These are phyloP conservation scores for Fusarium liriodendri DNA, from an alignment of 2,329 filamentous ascomycete species.

Conservation along the genomic window DNA sequence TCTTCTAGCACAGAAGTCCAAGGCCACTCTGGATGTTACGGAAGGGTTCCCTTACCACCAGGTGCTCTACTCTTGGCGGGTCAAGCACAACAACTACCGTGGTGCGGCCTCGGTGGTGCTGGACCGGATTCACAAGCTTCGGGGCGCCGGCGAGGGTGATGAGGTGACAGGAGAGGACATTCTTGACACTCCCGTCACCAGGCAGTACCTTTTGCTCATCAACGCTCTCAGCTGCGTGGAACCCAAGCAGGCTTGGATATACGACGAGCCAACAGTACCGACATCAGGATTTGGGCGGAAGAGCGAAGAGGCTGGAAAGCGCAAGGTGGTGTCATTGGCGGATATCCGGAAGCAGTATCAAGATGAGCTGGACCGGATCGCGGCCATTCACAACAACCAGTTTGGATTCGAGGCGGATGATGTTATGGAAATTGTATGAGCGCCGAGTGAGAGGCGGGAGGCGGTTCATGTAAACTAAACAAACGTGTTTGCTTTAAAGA, in stretches of 20 bases:
- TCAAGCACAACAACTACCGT: constrained; percentile 86
- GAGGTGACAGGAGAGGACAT: constrained; percentile 65
- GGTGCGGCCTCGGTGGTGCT: constrained; percentile 75
- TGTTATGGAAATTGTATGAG: constrained; percentile 63
- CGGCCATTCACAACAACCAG: constrained; percentile 87
- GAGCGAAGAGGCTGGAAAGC: constrained; percentile 57
- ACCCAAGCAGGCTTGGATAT: constrained; percentile 83
- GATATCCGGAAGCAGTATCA: constrained; percentile 92
- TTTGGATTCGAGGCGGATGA: constrained; percentile 78
- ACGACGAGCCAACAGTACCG: constrained; percentile 50
- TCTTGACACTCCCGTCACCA: constrained; percentile 73
- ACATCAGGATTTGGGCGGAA: constrained; percentile 37
- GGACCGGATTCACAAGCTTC: constrained; percentile 72
- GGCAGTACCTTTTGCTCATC: constrained; percentile 90
- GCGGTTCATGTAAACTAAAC: constrained; percentile 41
- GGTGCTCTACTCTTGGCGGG: constrained; percentile 91
- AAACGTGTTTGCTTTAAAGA: constrained; percentile 40
- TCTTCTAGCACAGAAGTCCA: constrained; percentile 78
- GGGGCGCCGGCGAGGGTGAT: constrained; percentile 68
- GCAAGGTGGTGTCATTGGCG: constrained; percentile 84
- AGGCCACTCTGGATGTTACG: constrained; percentile 73
- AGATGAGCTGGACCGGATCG: constrained; percentile 87
- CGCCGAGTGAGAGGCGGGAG: constrained; percentile 10
- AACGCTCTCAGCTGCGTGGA: constrained; percentile 91
- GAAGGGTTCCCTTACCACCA: constrained; percentile 85